Evolutionary conservation across 345 rosid genomes (phyloP), one percentile per base, ranked within the genome.

Genomic region (Pistacia atlantica): DNA sequence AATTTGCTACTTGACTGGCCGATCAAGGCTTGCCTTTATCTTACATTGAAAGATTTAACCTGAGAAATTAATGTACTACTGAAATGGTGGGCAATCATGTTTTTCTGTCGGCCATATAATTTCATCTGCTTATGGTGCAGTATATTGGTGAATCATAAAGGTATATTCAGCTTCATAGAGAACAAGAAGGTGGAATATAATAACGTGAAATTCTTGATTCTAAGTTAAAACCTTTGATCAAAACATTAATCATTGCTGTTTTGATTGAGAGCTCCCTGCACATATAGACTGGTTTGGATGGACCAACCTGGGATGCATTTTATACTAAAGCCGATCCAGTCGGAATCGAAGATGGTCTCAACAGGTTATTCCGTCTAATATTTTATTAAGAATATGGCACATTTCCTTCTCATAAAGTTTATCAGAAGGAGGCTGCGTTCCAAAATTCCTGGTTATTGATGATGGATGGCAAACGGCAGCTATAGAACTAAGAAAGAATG

Each of bases 251-350:
- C 3, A 28, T 52, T 69, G 1, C 33, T 75, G 38, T 16, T 51
- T 54, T 49, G 8, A 65, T 67, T 48, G 45, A 17, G 51, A 86
- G 84, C 69, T 77, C 63, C 84, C 84, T 1, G 25, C 64, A 5
- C 84, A 78, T 49, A 18, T 82, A 38, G 86, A 83, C 65, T 70
- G 77, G 83, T 71, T 82, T 31, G 83, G 84, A 66, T 83, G 81
- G 88, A 78, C 78, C 70, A 80, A 80, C 83, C 20, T 83, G 86
- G 88, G 88, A 85, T 78, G 86, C 88, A n/a, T 85, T 85, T 71
- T 83, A 85, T 54, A 60, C 65, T n/a, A 62, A 62, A 59, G 81
- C 82, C 20, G 74, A 76, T 59, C 81, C 80, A 7, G 72, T 64
- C 12, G 88, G 88, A 67, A 70, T 75, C 42, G 31, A 57, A 60